Percentiles rank a stretch among this genome's conserved stretches.
phyloP scores from a whole-genome alignment of 305 asterid genomes.

The Lippia alba region DNA sequence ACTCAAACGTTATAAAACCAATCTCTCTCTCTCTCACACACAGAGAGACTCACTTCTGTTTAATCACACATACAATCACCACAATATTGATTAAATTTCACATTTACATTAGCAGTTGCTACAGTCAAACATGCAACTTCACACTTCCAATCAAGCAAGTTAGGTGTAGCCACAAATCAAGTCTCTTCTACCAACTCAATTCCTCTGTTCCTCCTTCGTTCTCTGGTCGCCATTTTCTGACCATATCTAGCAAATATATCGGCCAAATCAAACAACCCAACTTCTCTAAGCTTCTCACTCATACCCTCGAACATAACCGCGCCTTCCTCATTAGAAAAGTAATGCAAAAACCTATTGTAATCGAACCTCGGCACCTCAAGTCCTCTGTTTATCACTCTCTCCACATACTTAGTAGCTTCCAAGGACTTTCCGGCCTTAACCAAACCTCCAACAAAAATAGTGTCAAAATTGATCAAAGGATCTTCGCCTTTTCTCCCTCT shows the following conservation, averaged over 20 bases:
- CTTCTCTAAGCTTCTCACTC: constrained; percentile 79
- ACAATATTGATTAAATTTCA: not conserved
- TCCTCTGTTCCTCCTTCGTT: constrained; percentile 65
- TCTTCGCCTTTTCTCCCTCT: constrained; percentile 86
- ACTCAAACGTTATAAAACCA: too few species aligned
- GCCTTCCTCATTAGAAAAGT: constrained; percentile 84
- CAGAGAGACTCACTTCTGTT: not conserved
- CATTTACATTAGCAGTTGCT: not conserved
- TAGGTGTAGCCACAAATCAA: constrained; percentile 8
- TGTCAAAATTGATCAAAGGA: constrained; percentile 87
- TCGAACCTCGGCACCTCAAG: constrained; percentile 88
- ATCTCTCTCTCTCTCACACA: not conserved
- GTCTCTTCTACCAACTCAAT: constrained; percentile 10
- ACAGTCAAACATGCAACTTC: not conserved
- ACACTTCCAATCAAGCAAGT: not conserved
- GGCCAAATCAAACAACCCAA: constrained; percentile 83
- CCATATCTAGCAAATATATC: constrained; percentile 86
- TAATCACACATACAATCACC: not conserved
- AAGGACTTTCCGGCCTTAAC: constrained; percentile 68
- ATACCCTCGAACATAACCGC: constrained; percentile 75
- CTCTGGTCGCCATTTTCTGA: constrained; percentile 86
- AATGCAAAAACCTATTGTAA: constrained; percentile 81
- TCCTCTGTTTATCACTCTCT: constrained; percentile 68
- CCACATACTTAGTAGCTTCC: constrained; percentile 83
- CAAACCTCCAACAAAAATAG: constrained; percentile 93